Conservation (phyloP, 305 asterid species). For the Fraxinus angustifolia region DNA sequence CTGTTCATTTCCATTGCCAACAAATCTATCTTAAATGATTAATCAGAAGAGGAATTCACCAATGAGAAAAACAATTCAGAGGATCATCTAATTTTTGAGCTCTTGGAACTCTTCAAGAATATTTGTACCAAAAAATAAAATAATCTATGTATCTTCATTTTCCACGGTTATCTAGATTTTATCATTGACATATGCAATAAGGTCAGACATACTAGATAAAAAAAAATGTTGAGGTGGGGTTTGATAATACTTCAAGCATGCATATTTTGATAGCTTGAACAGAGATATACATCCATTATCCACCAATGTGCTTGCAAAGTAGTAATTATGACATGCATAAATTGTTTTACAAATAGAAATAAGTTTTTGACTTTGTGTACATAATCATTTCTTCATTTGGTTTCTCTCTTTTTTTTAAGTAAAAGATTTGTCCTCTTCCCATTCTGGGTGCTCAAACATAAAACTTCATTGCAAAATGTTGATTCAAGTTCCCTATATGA, state of each 20-base stretch:
- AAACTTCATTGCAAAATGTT: neutral
- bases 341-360: neutral
- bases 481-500: neutral
- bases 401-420: neutral
- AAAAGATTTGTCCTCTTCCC: neutral
- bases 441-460: neutral
- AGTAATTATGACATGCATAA: neutral
- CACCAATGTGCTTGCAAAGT: neutral
- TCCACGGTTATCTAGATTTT: neutral
- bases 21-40: neutral
- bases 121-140: neutral
- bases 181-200: neutral
- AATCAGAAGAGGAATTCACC: neutral
- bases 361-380: neutral
- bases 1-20: neutral
- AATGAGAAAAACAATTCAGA: neutral
- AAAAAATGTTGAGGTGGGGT: neutral
- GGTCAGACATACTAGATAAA: neutral
- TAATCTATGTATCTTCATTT: neutral
- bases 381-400: neutral
- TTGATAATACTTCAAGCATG: neutral
- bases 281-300: neutral
- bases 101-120: neutral
- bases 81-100: neutral
- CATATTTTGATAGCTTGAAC: neutral